These are phyloP conservation scores for Garcia nutans DNA, from an alignment of 345 rosid species.

Conservation along the genomic window DNA sequence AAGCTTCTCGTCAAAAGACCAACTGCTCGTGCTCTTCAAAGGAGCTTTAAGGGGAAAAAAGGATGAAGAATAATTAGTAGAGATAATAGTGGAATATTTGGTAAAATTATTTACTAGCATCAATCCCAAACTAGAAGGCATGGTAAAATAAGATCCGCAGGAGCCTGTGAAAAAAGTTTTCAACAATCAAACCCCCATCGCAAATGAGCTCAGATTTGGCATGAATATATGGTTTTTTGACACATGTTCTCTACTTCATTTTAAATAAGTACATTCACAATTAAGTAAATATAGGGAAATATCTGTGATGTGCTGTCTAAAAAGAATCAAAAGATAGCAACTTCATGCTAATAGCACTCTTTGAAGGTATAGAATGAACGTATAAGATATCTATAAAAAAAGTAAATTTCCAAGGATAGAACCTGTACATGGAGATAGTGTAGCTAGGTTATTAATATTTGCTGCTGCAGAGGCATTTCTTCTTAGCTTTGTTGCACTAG, in stretches of 20 bases:
- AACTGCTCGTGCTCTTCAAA: slow-evolving; percentile 56
- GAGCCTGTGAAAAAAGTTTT: background rate
- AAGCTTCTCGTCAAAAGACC: slow-evolving; percentile 88
- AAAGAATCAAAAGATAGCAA: background rate
- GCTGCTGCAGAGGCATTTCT: slow-evolving; percentile 72
- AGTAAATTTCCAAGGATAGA: background rate
- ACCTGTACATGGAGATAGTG: slow-evolving; percentile 58
- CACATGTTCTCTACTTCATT: background rate
- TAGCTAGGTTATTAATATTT: slow-evolving; percentile 53
- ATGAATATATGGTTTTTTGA: background rate
- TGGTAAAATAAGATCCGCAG: background rate
- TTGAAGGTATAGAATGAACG: background rate
- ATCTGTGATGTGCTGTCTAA: background rate
- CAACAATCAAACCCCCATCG: background rate
- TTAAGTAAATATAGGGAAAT: background rate
- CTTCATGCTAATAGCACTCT: background rate
- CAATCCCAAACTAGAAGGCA: background rate
- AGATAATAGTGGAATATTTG: background rate
- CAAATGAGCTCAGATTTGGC: background rate
- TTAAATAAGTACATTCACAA: background rate
- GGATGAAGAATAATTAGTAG: background rate
- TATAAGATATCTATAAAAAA: background rate
- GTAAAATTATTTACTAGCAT: background rate
- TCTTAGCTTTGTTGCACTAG: slow-evolving; percentile 50
- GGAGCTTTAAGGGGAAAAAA: slow-evolving; percentile 41